These are phyloP conservation scores for Rhododendron vialii DNA, from an alignment of 148 eudicot species.

Conservation along the genomic window DNA sequence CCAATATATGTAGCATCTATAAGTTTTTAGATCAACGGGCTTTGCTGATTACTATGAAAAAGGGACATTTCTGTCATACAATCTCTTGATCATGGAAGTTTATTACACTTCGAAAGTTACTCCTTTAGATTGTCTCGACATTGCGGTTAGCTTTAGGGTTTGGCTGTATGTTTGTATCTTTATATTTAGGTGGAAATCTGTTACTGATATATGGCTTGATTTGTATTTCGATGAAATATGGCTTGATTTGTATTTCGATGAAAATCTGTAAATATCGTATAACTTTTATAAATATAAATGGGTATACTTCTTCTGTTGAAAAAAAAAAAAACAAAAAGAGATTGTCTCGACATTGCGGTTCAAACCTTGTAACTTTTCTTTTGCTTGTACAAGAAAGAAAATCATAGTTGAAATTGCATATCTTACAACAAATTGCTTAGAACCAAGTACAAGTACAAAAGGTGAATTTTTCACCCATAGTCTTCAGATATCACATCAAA, in stretches of 20 bases:
- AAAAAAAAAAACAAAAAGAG: too few relatives aligned
- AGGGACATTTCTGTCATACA: background rate
- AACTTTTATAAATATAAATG: too few relatives aligned
- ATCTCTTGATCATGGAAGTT: background rate
- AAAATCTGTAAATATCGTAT: too few relatives aligned
- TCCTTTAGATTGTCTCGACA: too few relatives aligned
- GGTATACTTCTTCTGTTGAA: too few relatives aligned
- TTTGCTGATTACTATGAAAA: background rate
- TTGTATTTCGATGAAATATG: too few relatives aligned
- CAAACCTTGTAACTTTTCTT: background rate
- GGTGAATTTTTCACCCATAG: background rate
- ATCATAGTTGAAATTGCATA: background rate
- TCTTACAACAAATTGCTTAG: background rate
- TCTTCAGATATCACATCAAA: background rate
- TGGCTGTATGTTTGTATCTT: too few relatives aligned
- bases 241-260: too few relatives aligned
- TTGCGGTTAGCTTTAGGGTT: background rate
- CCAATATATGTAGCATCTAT: background rate
- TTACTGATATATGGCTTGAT: too few relatives aligned
- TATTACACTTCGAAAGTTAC: too few relatives aligned
- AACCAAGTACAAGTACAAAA: background rate
- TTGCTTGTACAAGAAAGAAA: background rate
- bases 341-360: background rate
- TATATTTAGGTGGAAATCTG: too few relatives aligned
- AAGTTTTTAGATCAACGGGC: background rate